Base-by-base conservation (phyloP, 75 land plant species). In the Pinus albicaulis region DNA sequence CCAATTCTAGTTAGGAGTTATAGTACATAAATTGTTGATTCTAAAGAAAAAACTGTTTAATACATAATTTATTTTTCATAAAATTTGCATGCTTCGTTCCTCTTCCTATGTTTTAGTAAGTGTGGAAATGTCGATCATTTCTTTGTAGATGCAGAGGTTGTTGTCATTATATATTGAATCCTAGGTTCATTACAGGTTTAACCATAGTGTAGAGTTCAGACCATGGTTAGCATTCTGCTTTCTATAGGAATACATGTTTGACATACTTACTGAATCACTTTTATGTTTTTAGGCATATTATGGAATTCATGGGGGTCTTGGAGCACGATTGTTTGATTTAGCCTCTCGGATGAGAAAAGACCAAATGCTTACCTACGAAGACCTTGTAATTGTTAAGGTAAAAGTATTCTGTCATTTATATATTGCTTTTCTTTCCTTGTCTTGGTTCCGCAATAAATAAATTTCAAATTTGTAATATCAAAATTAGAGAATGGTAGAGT, bases 341-440 rank as follows among this genome's bases (percentile, higher is more conserved):
- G 75, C 84, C 3, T 81, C 91, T 3, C 85, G 77, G 53, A 38
- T 79, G 23, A 81, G 92, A 62, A 82, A 84, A n/a, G 88, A 92
- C 77, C 80, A 85, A 17, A 80, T 59, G 65, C 85, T 96, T 36
- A 86, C 84, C 28, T 96, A 82, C 69, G 86, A 88, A 76, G 99
- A 96, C 75, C 85, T 96, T 38, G 88, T 96, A 7, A 82, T 93
- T 76, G 84, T 92, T 48, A 96, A 95, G 86, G 98, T 93, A 76
- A 77, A 80, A 56, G 12, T 34, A 12, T 76, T 57, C 14, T 58
- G 12, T 55, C 5, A 73, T 53, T 13, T 24, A 7, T 19, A 16
- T 74, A 60, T 4, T 26, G 17, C 44, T 24, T 48, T 8, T 41
- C 38, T 62, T 17, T 52, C 15, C 12, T 52, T 41, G n/a, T 53